A percentile compares a stretch with the other conserved stretches of the same genome.
phyloP scores from a whole-genome alignment of 2,329 filamentous ascomycete genomes.

The Domatiomyces globalis region DNA sequence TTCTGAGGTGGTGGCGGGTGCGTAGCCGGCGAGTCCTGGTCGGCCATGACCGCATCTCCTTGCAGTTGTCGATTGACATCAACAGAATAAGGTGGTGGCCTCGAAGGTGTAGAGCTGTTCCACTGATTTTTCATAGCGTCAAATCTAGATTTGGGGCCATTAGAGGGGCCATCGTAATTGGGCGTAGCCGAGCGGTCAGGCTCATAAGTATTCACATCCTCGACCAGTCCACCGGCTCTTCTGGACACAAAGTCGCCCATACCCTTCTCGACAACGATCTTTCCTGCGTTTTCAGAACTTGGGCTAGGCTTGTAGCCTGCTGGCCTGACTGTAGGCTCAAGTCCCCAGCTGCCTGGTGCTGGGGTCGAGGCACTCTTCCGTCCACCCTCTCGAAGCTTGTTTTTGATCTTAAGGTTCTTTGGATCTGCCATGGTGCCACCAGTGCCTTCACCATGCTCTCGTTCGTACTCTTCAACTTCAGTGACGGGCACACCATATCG shows the following conservation, averaged over 20 bases:
- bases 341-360: constrained; percentile 5
- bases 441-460: constrained; percentile 13
- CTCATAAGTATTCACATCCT: constrained; percentile 1
- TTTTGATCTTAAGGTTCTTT: constrained; percentile 17
- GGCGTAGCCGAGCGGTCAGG: neutral
- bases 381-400: constrained; percentile 10
- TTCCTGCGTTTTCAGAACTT: constrained; percentile 5
- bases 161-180: neutral
- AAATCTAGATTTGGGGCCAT: neutral
- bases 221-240: constrained; percentile 4
- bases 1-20: neutral
- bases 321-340: constrained; percentile 11
- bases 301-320: constrained; percentile 13
- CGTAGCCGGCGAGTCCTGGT: neutral
- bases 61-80: neutral
- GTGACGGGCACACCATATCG: constrained; percentile 17
- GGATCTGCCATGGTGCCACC: constrained; percentile 18
- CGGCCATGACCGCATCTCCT: constrained; percentile 1
- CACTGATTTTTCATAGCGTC: neutral
- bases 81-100: neutral
- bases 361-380: constrained; percentile 2
- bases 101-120: neutral
- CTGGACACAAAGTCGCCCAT: neutral
- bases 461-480: constrained; percentile 16
- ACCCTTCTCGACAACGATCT: neutral